phyloP scores from a whole-genome alignment of 1,284 basidiomycete species.

The Malassezia slooffiae region DNA sequence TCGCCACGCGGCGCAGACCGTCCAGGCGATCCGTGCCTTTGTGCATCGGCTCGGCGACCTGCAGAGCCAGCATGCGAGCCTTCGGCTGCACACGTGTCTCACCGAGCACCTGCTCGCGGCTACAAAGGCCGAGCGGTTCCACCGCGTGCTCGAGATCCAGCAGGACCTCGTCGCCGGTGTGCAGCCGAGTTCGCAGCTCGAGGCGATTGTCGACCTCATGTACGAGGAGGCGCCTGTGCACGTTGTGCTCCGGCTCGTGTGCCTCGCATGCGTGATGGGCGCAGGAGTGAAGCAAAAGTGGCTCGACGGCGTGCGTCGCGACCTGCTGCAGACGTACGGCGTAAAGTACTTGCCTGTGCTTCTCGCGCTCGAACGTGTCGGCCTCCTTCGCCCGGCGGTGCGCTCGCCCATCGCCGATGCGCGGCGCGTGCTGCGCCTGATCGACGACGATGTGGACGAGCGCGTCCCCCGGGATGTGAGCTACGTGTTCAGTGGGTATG shows the following conservation, averaged over 20 bases:
- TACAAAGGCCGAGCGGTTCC: conserved; percentile 71
- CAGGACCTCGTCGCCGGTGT: conserved; percentile 73
- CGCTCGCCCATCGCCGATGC: conserved; percentile 47
- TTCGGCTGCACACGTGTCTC: conserved; percentile 78
- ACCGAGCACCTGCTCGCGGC: conserved; percentile 79
- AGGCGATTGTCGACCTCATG: conserved; percentile 36
- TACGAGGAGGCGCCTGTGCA: conserved; percentile 25
- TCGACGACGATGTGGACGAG: conserved; percentile 75
- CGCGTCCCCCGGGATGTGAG: conserved; percentile 73
- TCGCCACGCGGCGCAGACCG: conserved; percentile 72
- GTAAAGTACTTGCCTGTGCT: conserved; percentile 77
- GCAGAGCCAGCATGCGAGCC: conserved; percentile 76
- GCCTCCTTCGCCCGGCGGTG: conserved; percentile 51
- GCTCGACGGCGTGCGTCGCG: conserved; percentile 77
- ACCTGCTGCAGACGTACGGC: conserved; percentile 88
- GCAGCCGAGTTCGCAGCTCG: conserved; percentile 25
- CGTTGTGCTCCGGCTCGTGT: conserved; percentile 59
- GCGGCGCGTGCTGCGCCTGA: conserved; percentile 73
- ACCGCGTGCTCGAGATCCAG: conserved; percentile 83
- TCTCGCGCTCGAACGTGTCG: conserved; percentile 63
- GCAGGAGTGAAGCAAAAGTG: conserved; percentile 78
- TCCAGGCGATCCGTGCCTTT: conserved; percentile 83
- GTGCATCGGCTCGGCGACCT: conserved; percentile 85
- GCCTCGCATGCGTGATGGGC: conserved; percentile 68
- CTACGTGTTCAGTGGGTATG: conserved; percentile 93